A percentile compares a stretch with the other conserved stretches of the same genome.
Conservation (phyloP, 805 yeast genomes). For the Yarrowia deformans region DNA sequence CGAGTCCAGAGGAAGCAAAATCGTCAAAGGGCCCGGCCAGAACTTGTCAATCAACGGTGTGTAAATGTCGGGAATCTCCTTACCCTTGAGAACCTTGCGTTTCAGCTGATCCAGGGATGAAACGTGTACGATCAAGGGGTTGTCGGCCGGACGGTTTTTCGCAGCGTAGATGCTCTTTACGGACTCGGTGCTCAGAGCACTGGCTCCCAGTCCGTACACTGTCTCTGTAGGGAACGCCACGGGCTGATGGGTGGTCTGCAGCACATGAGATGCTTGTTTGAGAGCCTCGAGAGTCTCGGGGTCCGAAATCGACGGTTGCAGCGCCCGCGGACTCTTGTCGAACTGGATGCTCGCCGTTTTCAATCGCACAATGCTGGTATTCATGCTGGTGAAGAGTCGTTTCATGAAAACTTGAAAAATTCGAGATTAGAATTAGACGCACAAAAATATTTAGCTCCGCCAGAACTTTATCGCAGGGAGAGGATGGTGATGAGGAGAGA, state of each 20-base stretch:
- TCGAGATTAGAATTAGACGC: conserved; percentile 3
- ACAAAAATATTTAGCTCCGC: conserved; percentile 6
- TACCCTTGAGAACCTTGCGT: conserved; percentile 59
- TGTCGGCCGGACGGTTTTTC: conserved; percentile 93
- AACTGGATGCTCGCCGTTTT: conserved; percentile 60
- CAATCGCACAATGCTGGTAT: conserved; percentile 58
- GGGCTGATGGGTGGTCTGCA: conserved; percentile 61
- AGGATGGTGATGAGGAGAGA: not conserved
- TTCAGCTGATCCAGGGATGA: conserved; percentile 77
- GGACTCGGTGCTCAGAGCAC: conserved; percentile 74
- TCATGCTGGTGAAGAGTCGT: conserved; percentile 25
- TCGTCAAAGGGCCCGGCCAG: conserved; percentile 98
- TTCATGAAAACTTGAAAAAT: conserved; percentile 12
- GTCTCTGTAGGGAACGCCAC: conserved; percentile 98
- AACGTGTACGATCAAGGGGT: conserved; percentile 90
- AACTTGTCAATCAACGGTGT: conserved; percentile 66
- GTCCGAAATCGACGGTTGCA: conserved; percentile 54
- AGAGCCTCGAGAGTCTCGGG: conserved; percentile 60
- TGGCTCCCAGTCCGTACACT: conserved; percentile 94
- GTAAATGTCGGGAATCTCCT: conserved; percentile 70
- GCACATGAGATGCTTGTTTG: conserved; percentile 63
- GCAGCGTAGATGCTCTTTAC: conserved; percentile 82
- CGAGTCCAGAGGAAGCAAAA: conserved; percentile 70
- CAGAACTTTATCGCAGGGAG: not conserved
- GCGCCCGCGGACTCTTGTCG: conserved; percentile 45